phyloP scores from a whole-genome alignment of 1,139 yeast genomes.

The Pichia sp. region DNA sequence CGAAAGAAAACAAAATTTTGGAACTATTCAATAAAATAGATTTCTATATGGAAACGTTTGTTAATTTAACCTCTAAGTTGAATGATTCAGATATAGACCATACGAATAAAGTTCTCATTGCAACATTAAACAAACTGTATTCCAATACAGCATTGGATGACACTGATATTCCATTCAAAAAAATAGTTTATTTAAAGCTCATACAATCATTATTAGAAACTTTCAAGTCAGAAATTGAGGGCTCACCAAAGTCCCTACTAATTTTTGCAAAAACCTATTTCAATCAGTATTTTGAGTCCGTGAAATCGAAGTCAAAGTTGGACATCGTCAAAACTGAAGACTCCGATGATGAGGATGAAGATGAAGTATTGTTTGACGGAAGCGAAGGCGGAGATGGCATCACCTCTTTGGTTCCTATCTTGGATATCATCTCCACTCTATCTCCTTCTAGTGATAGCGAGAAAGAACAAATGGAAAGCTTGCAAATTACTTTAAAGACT shows the following conservation, averaged over 20 bases:
- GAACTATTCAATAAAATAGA: slow-evolving; percentile 45
- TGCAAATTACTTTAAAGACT: slow-evolving; percentile 10
- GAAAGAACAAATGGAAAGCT: slow-evolving; percentile 11
- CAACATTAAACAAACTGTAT: slow-evolving; percentile 59
- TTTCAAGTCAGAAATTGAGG: slow-evolving; percentile 58
- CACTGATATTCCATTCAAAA: slow-evolving; percentile 48
- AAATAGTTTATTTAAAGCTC: slow-evolving; percentile 58
- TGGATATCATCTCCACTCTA: slow-evolving; percentile 12
- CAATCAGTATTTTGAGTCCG: slow-evolving; percentile 7
- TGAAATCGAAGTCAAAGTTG: neutral
- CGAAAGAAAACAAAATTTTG: slow-evolving; percentile 22
- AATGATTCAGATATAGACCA: slow-evolving; percentile 46
- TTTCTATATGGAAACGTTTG: slow-evolving; percentile 42
- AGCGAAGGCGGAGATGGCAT: slow-evolving; percentile 24
- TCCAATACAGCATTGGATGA: slow-evolving; percentile 30
- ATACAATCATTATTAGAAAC: slow-evolving; percentile 59
- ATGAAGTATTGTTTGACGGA: slow-evolving; percentile 25
- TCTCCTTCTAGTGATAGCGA: slow-evolving; percentile 4
- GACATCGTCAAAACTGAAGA: slow-evolving; percentile 14
- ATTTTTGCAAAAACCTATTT: slow-evolving; percentile 13
- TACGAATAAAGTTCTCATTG: slow-evolving; percentile 47
- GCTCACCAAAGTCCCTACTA: slow-evolving; percentile 41
- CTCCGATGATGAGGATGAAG: slow-evolving; percentile 41
- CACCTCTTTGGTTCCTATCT: slow-evolving; percentile 24
- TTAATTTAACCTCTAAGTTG: slow-evolving; percentile 38